Base-by-base conservation (phyloP, 352 stramenopile genomes). In the Achlya hypogyna region DNA sequence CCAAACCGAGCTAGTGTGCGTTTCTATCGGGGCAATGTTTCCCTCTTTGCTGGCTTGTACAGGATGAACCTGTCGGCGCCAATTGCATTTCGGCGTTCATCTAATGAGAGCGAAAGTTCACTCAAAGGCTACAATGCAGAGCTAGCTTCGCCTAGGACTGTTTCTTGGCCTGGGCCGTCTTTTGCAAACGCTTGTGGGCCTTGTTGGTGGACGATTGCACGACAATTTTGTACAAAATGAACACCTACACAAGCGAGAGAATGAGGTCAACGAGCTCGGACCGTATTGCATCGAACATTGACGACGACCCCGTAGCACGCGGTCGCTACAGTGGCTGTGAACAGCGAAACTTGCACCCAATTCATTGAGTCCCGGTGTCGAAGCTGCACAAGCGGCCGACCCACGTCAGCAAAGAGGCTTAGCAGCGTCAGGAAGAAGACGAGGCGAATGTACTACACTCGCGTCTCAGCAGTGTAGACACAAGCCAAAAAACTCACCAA, bases 361-460 rank as follows among this genome's bases (percentile, higher is more conserved):
- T 45, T 18, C 38, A 45, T 45, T 10, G 38, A 18, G 12, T 45
- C 38, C n/a, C 38, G 38, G n/a, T 1, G 12, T 45, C 38, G 38
- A 10, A 45, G n/a, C 8, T 56, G 25, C 25, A 56, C 25, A 31
- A 56, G 31, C 31, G 49, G 49, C 10, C 49, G 49, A 20, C 49
- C 49, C 2, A 56, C 31, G 49, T 56, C 49, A 16, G 49, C 31
- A n/a, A 56, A 56, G 10, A n/a, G 12, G 25, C 49, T 35, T 10
- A 56, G 31, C 25, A 56, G 2, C 8, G 49, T 56, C 3, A 56
- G 49, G 49, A 56, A 35, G 31, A 56, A 56, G 25, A 56, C 49
- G 12, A 56, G 31, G 10, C 49, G 49, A 56, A 56, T 56, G 49
- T 56, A 56, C 49, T 56, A 56, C 49, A 56, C n/a, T n/a, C n/a